Conservation (phyloP, 176 grass and related monocot genomes). For the Oryza meridionalis region DNA sequence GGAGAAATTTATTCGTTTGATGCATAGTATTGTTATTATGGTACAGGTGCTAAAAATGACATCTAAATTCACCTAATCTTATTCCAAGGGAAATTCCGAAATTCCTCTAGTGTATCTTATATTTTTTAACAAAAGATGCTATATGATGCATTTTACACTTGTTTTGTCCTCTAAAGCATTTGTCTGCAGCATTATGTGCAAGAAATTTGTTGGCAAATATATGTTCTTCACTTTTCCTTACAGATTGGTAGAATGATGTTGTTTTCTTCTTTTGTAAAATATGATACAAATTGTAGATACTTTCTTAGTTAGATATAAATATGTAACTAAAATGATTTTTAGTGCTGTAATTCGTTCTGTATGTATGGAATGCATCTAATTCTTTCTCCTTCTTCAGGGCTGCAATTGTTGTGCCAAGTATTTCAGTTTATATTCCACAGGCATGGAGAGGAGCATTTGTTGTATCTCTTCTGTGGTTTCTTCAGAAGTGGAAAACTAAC, state of each 20-base stretch:
- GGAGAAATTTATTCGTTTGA: neutral
- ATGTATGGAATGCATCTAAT: slow-evolving; percentile 1
- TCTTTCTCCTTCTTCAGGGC: slow-evolving; percentile 49
- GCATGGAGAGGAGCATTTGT: slow-evolving; percentile 50
- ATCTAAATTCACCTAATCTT: neutral
- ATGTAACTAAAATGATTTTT: neutral
- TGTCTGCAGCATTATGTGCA: neutral
- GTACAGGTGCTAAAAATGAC: neutral
- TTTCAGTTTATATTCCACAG: slow-evolving; percentile 59
- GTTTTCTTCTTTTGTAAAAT: neutral
- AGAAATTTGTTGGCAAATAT: neutral
- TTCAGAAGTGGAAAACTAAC: slow-evolving; percentile 75
- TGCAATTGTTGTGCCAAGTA: slow-evolving; percentile 52
- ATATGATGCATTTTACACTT: neutral
- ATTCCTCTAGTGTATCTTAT: neutral
- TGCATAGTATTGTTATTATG: neutral
- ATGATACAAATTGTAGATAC: neutral
- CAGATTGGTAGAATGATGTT: neutral
- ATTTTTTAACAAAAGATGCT: neutral
- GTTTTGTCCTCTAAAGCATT: neutral
- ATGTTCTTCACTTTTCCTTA: neutral
- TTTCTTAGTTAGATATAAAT: neutral
- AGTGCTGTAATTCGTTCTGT: neutral
- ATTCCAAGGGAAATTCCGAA: neutral
- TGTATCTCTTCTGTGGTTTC: slow-evolving; percentile 72